Evolutionary conservation across 2,329 filamentous ascomycete genomes (phyloP), one percentile per base, ranked within the genome.

Genomic region (Talaromyces sp.): DNA sequence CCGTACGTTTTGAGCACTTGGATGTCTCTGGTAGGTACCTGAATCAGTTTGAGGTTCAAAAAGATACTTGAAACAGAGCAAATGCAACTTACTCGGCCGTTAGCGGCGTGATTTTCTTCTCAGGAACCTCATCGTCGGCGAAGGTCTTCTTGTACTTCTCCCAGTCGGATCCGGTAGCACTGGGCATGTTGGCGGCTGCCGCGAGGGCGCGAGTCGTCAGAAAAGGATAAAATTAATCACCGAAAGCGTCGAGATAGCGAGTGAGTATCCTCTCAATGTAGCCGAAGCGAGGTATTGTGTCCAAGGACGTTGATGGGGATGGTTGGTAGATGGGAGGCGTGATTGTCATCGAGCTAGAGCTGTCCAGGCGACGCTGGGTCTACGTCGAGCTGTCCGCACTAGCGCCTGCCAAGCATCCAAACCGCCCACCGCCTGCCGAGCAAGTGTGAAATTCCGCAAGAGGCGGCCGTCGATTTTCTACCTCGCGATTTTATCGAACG

Each of bases 1-100:
- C 96, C 96, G 78, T 99, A 99, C 64, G 95, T 99, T 83, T 98
- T 99, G 70, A 99, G 86, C 67, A 99, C 95, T 81, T 97, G 93
- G 71, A 99, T 99, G 82, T 99, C 95, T 82, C 93, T 98, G 68
- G 4, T 43, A 29, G 68, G 4, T 43, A 29, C 21, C 2, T 11
- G 60, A 54, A 59, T 49, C 31, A 59, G 53, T 17, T 78, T 26
- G 14, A 29, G 19, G 31, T 27, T 11, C 17, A 19, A 29, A 13
- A 70, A 78, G 8, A 49, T 27, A 26, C 10, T 53, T n/a, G 24
- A 32, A 11, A 35, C 19, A 13, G 14, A 27, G 11, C 4, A 7
- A 55, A 24, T 17, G 9, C 29, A 35, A 81, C 89, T 67, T 84
- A 97, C 93, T 98, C 95, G 81, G 98, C 95, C 68, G 93, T 89